Percentiles rank a stretch among this genome's conserved stretches.
phyloP scores from a whole-genome alignment of 177 flowering plant genomes.

The Vitis hybrid region DNA sequence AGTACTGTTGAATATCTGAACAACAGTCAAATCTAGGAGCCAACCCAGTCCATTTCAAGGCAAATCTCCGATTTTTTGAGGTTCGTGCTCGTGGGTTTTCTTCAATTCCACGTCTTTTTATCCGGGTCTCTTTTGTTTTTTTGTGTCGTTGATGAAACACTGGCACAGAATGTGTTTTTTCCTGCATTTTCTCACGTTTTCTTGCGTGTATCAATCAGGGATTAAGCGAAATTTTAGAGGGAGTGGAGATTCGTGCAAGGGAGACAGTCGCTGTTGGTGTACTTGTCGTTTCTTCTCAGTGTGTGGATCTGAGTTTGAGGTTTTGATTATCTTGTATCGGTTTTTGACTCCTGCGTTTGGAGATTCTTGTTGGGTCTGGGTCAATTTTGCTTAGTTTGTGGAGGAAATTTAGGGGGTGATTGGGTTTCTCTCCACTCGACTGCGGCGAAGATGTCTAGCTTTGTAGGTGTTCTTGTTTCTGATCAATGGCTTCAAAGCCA shows the following conservation, averaged over 20 bases:
- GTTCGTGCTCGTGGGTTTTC: background rate
- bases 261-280: background rate
- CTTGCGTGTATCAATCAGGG: no score
- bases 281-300: slow-evolving; percentile 1
- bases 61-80: no score
- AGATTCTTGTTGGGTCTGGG: slow-evolving; percentile 3
- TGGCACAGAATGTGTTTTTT: background rate
- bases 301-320: slow-evolving; percentile 14
- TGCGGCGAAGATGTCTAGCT: slow-evolving; percentile 57
- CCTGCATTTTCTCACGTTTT: background rate
- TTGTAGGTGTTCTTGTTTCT: slow-evolving; percentile 66
- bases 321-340: slow-evolving; percentile 13
- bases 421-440: slow-evolving; percentile 7
- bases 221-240: background rate
- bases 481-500: slow-evolving; percentile 89
- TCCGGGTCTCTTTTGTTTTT: background rate
- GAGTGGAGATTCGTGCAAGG: slow-evolving; percentile 4
- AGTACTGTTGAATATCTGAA: no score
- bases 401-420: slow-evolving; percentile 4
- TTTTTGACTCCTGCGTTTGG: slow-evolving; percentile 3
- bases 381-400: slow-evolving; percentile 5
- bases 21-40: no score
- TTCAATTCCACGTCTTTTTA: background rate
- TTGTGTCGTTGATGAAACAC: background rate
- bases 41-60: no score